phyloP scores from a whole-genome alignment of 1,284 basidiomycete genomes.

The Pterulicium gracile region DNA sequence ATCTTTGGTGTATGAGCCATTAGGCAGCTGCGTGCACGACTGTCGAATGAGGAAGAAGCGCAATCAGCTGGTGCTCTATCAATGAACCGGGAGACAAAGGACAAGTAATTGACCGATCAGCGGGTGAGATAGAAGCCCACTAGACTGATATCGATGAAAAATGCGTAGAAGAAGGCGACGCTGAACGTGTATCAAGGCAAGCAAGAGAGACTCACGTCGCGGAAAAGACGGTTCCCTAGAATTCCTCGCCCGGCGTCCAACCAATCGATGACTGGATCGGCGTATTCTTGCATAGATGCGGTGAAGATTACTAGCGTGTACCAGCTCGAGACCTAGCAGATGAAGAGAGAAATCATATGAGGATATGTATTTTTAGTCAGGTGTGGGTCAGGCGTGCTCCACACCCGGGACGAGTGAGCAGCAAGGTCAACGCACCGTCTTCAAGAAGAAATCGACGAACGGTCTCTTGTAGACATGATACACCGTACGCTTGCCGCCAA shows the following conservation, averaged over 20 bases:
- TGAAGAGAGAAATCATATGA: constrained; percentile 10
- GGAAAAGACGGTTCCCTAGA: constrained; percentile 80
- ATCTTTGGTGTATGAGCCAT: constrained; percentile 94
- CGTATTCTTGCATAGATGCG: constrained; percentile 98
- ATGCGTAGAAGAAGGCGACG: too few relatives aligned
- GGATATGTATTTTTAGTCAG: background rate
- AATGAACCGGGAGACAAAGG: too few relatives aligned
- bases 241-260: constrained; percentile 91
- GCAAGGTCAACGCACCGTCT: constrained; percentile 56
- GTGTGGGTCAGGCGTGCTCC: too few relatives aligned
- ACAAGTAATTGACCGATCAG: too few relatives aligned
- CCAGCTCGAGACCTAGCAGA: constrained; percentile 83
- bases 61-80: constrained; percentile 2
- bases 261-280: constrained; percentile 99
- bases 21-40: constrained; percentile 86
- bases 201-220: constrained; percentile 65
- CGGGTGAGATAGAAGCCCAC: too few relatives aligned
- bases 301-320: constrained; percentile 99
- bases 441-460: constrained; percentile 91
- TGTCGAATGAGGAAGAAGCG: constrained; percentile 21
- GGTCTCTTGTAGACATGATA: constrained; percentile 99
- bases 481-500: constrained; percentile 81
- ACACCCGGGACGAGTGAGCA: background rate
- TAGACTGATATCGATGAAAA: too few relatives aligned
- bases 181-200: too few relatives aligned